These are phyloP conservation scores for Mycena alexandri DNA, from an alignment of 768 basidiomycete genomes.

Conservation along the genomic window DNA sequence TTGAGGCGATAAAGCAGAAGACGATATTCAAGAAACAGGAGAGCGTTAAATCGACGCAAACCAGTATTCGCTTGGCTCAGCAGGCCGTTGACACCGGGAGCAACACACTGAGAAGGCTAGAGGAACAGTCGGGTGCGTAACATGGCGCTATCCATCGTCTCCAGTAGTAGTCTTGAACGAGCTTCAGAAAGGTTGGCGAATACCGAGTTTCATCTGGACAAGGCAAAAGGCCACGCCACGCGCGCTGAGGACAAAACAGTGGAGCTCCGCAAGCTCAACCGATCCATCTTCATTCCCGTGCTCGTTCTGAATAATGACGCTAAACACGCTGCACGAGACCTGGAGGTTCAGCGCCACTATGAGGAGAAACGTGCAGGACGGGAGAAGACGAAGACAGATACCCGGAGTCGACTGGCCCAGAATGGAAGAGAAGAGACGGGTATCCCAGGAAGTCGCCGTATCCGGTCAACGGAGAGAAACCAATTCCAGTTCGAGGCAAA, in stretches of 20 bases:
- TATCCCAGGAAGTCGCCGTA: constrained; percentile 1
- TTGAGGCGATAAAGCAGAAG: constrained; percentile 84
- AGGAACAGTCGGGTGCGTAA: constrained; percentile 78
- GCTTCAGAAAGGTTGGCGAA: constrained; percentile 71
- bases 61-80: constrained; percentile 78
- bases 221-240: constrained; percentile 75
- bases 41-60: constrained; percentile 75
- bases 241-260: constrained; percentile 82
- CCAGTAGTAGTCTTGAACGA: background rate
- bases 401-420: constrained; percentile 35
- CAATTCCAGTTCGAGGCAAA: constrained; percentile 82
- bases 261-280: constrained; percentile 82
- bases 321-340: constrained; percentile 77
- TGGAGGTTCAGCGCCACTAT: constrained; percentile 75
- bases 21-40: constrained; percentile 80
- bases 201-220: constrained; percentile 82
- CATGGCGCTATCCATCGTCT: too few relatives aligned
- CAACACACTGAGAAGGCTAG: constrained; percentile 73
- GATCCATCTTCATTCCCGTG: constrained; percentile 80
- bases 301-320: constrained; percentile 81
- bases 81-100: constrained; percentile 86
- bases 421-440: background rate
- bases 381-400: constrained; percentile 57
- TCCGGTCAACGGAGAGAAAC: constrained; percentile 55
- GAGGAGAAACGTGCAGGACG: constrained; percentile 74